Evolutionary conservation across 2,329 filamentous ascomycete species (phyloP), one percentile per base, ranked within the genome.

Genomic region (Penicillium sp.): DNA sequence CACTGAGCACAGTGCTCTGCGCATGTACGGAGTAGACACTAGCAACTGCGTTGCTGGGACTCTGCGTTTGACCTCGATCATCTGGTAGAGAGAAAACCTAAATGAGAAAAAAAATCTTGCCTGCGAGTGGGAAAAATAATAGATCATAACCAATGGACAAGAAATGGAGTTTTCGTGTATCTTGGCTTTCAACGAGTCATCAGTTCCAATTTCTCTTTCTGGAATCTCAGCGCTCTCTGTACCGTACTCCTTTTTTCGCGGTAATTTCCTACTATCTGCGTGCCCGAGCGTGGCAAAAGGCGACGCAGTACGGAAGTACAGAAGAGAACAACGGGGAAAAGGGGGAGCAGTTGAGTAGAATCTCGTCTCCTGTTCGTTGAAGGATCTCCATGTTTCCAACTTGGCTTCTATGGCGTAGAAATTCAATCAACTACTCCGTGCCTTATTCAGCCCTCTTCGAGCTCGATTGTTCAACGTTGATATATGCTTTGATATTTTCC

Each of bases 401-500:
- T 5, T 1, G 5, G 26, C 10, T 43, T 19, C 13, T 10, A n/a
- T 48, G 16, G 45, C 25, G 7, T 49, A 3, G 42, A 33, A 14
- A 19, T 26, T 42, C 30, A 28, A 19, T 22, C 3, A 19, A 43
- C 37, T 35, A 51, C 22, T 8, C 33, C 48, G 3, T 25, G 22
- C 6, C 14, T 30, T 52, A 16, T 33, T 19, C 37, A 14, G 35
- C 22, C 37, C 28, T n/a, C 33, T 30, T 6, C 26, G 6, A 30
- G 14, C 25, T 7, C 40, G n/a, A 46, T 48, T n/a, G 14, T 28
- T n/a, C 45, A 48, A 48, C 45, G 28, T 51, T 51, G 28, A 35
- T 35, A 51, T 51, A 48, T 28, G 16, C 45, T 30, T 48, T n/a
- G 45, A 48, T 48, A 48, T 48, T 48, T 28, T n/a, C 45, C 45